Evolutionary conservation across 768 basidiomycete species (phyloP).

Genomic region (Lactarius psammicola): DNA sequence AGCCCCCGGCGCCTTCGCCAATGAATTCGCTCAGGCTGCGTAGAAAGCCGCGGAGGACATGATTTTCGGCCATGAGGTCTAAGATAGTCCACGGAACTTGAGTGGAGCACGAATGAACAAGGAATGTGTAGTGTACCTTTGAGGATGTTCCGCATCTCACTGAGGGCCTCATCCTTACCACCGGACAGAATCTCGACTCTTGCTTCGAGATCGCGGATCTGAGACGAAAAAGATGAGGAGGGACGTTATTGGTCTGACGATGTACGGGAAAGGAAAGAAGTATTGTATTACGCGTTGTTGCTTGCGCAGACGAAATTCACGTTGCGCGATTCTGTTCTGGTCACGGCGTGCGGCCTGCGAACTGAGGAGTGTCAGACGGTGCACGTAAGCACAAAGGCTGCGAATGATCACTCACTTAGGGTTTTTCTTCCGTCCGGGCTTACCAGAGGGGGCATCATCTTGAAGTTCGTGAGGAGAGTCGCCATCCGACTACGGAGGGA

Average conservation of each 20-base stretch:
- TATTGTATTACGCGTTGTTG: slow-evolving; percentile 67
- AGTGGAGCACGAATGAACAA: neutral
- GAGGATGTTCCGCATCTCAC: slow-evolving; percentile 78
- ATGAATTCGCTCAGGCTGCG: slow-evolving; percentile 77
- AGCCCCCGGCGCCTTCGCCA: slow-evolving; percentile 80
- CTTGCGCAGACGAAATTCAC: slow-evolving; percentile 89
- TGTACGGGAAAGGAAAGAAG: slow-evolving; percentile 2
- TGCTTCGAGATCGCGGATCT: slow-evolving; percentile 96
- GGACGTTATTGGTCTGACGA: neutral
- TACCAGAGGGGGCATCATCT: slow-evolving; percentile 36
- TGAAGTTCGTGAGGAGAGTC: slow-evolving; percentile 46
- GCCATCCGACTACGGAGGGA: slow-evolving; percentile 60
- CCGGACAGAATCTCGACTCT: slow-evolving; percentile 93
- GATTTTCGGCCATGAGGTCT: slow-evolving; percentile 91
- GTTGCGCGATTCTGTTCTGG: slow-evolving; percentile 89
- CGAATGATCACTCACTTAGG: slow-evolving; percentile 59
- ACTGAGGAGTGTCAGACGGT: slow-evolving; percentile 41
- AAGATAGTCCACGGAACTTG: slow-evolving; percentile 17
- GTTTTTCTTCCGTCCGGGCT: slow-evolving; percentile 86
- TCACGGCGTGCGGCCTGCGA: slow-evolving; percentile 86
- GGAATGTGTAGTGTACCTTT: slow-evolving; percentile 49
- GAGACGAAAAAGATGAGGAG: neutral
- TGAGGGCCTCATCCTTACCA: slow-evolving; percentile 84
- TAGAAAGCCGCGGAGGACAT: slow-evolving; percentile 75
- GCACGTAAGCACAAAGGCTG: slow-evolving; percentile 35